A percentile compares a stretch with the other conserved stretches of the same genome.
Conservation (phyloP, 176 grass and related monocot genomes). For the Lolium rigidum region DNA sequence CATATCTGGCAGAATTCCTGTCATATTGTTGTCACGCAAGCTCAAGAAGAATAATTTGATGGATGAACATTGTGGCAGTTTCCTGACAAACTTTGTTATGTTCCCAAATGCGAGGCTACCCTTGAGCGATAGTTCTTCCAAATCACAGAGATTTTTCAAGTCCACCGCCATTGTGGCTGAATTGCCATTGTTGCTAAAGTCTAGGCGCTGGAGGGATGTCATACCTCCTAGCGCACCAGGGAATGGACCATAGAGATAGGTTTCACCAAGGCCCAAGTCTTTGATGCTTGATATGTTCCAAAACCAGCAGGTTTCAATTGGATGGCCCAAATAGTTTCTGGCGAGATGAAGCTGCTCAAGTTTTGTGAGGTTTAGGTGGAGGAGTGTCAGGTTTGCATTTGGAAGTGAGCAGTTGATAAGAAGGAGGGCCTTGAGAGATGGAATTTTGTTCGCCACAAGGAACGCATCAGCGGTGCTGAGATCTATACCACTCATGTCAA, state of each 20-base stretch:
- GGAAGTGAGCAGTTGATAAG: neutral
- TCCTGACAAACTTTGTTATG: neutral
- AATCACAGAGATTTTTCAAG: conserved; percentile 26
- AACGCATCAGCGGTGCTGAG: neutral
- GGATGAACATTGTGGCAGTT: neutral
- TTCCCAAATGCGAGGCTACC: neutral
- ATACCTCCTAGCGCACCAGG: too few relatives aligned
- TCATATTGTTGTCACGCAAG: neutral
- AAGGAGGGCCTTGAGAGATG: neutral
- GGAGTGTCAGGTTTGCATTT: neutral
- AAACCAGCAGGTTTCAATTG: neutral
- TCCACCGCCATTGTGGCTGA: neutral
- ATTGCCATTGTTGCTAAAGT: accelerated
- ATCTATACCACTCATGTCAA: neutral
- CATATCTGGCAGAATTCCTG: conserved; percentile 16
- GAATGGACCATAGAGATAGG: too few relatives aligned
- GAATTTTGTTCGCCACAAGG: neutral
- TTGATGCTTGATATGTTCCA: neutral
- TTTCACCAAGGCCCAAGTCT: accelerated
- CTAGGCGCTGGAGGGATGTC: neutral
- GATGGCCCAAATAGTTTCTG: neutral
- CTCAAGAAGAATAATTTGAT: neutral
- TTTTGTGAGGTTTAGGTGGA: neutral
- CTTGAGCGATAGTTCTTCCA: neutral
- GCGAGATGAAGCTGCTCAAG: conserved; percentile 22